These are phyloP conservation scores for Amylostereum areolatum DNA, from an alignment of 1,284 basidiomycete species.

Conservation along the genomic window DNA sequence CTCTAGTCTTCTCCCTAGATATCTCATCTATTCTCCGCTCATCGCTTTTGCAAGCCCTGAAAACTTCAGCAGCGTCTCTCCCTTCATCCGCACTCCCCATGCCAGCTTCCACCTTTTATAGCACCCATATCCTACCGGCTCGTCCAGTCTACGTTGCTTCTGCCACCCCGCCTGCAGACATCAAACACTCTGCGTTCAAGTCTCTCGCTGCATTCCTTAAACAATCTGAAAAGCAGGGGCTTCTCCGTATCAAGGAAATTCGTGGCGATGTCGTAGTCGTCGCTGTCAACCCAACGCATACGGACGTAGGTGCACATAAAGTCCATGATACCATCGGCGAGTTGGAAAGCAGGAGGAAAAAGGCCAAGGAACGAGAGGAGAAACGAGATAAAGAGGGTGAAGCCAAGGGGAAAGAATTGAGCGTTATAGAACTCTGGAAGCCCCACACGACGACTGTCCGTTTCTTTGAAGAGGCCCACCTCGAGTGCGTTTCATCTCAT, in stretches of 20 bases:
- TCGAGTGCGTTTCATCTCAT: conserved; percentile 36
- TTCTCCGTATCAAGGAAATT: conserved; percentile 69
- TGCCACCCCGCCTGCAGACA: conserved; percentile 39
- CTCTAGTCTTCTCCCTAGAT: conserved; percentile 30
- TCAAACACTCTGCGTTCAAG: conserved; percentile 73
- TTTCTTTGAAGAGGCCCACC: conserved; percentile 59
- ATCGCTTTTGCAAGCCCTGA: conserved; percentile 67
- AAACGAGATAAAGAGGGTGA: conserved; percentile 36
- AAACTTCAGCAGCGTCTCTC: conserved; percentile 38
- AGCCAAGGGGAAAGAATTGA: conserved; percentile 37
- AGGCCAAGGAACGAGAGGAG: conserved; percentile 43
- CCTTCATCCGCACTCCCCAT: conserved; percentile 64
- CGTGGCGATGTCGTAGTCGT: conserved; percentile 63
- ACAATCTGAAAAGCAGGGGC: conserved; percentile 59
- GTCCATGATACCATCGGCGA: conserved; percentile 59
- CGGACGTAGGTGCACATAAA: conserved; percentile 46
- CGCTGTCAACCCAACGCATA: conserved; percentile 56
- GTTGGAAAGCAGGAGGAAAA: conserved; percentile 50
- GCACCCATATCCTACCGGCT: conserved; percentile 69
- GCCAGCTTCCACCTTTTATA: conserved; percentile 71
- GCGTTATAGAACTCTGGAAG: conserved; percentile 72
- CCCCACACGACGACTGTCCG: conserved; percentile 49
- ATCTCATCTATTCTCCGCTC: conserved; percentile 61
- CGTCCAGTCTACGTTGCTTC: conserved; percentile 51
- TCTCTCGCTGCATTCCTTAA: conserved; percentile 79